Conservation (phyloP, 2,329 filamentous ascomycete genomes). For the Alternaria hordeiaustralica region DNA sequence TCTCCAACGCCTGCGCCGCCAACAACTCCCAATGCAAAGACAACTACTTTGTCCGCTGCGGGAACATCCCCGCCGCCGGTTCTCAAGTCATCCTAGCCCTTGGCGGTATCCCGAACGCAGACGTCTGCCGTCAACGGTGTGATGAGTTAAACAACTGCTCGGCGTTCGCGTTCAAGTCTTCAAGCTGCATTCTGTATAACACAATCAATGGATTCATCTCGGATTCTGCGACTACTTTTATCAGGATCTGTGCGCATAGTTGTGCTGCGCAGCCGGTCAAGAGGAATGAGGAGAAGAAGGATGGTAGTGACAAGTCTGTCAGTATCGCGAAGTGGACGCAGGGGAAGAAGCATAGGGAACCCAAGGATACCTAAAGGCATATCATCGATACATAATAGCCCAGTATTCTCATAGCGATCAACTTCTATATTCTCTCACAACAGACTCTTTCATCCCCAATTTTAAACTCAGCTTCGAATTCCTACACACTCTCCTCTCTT, state of each 20-base stretch:
- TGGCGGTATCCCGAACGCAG: background rate
- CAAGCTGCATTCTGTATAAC: background rate
- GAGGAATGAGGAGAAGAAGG: background rate
- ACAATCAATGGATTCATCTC: background rate
- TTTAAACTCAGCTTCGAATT: too few species aligned
- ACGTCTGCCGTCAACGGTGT: background rate
- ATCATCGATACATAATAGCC: background rate
- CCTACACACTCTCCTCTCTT: too few species aligned
- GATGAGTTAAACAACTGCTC: background rate
- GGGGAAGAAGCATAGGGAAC: background rate
- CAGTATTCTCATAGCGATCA: too few species aligned
- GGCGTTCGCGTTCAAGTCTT: background rate
- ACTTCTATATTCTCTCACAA: too few species aligned
- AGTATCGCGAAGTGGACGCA: background rate
- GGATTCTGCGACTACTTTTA: background rate
- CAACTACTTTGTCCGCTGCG: conserved; percentile 4
- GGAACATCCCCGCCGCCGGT: background rate
- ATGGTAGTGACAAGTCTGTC: background rate
- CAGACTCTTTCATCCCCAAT: too few species aligned
- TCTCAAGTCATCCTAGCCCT: background rate
- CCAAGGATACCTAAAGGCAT: background rate
- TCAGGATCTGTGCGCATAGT: background rate
- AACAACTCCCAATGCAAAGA: background rate
- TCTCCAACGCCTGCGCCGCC: background rate
- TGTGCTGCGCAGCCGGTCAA: background rate